Percentiles rank a stretch among this genome's conserved stretches.
Evolutionary conservation across 441 rosid genomes (phyloP).

Genomic region (Hura crepitans): DNA sequence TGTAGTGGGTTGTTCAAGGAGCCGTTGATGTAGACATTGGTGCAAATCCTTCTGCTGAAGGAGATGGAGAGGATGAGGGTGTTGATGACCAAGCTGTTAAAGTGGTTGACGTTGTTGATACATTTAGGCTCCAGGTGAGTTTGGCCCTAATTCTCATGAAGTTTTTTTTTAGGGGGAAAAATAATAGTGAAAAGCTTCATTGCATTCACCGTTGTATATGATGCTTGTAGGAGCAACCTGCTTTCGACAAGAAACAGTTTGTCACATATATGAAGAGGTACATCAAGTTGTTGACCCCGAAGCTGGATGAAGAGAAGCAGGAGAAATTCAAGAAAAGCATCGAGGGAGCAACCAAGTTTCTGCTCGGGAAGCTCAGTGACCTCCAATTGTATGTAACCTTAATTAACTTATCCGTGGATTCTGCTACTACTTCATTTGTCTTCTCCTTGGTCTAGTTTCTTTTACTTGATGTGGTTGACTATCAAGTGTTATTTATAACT

Average conservation of each 20-base stretch:
- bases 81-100: conserved; percentile 77
- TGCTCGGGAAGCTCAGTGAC: conserved; percentile 76
- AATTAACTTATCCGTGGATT: neutral
- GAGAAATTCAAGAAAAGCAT: conserved; percentile 67
- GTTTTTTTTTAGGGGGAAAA: neutral
- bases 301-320: conserved; percentile 53
- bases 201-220: neutral
- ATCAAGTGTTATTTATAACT: neutral
- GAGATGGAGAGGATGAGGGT: conserved; percentile 71
- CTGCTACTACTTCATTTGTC: neutral
- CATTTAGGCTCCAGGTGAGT: conserved; percentile 93
- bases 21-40: conserved; percentile 76
- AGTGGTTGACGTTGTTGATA: conserved; percentile 94
- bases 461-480: neutral
- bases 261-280: conserved; percentile 58
- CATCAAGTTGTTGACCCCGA: conserved; percentile 68
- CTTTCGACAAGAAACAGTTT: conserved; percentile 84
- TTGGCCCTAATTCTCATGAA: neutral
- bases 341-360: conserved; percentile 84
- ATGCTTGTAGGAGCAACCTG: conserved; percentile 76
- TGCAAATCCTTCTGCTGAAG: conserved; percentile 98
- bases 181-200: neutral
- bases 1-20: conserved; percentile 84
- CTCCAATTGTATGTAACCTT: conserved; percentile 74
- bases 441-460: neutral